These are phyloP conservation scores for Globisporangium recalcitrans DNA, from an alignment of 352 stramenopile genomes.

Conservation along the genomic window DNA sequence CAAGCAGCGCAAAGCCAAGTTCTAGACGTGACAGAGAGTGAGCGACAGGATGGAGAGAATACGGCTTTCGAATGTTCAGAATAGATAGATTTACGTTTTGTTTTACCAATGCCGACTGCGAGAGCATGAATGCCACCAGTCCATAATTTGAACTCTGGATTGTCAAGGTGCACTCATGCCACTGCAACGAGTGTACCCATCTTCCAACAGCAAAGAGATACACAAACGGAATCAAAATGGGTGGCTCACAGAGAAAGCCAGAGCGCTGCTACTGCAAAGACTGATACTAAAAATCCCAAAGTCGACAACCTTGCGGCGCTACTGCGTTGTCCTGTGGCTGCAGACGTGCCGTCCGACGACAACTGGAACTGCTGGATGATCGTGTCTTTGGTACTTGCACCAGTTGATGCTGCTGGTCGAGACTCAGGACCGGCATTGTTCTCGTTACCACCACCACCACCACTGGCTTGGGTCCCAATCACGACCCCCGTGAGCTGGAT, in stretches of 20 bases:
- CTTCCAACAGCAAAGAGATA: not conserved
- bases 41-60: not conserved
- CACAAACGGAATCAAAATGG: not conserved
- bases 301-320: too few relatives aligned
- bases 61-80: constrained; percentile 1
- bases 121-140: too few relatives aligned
- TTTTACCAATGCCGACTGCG: too few relatives aligned
- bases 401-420: not conserved
- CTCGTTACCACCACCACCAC: not conserved
- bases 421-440: not conserved
- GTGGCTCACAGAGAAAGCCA: not conserved
- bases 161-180: not conserved
- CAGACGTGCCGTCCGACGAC: not conserved
- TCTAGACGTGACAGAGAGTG: constrained; percentile 26
- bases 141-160: not conserved
- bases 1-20: constrained; percentile 82
- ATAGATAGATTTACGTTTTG: constrained; percentile 10
- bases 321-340: not conserved
- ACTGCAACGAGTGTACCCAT: not conserved
- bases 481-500: not conserved
- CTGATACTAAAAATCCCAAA: not conserved
- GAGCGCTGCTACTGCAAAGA: not conserved
- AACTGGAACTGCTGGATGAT: constrained; percentile 4
- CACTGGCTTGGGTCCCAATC: not conserved
- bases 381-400: not conserved